Evolutionary conservation across 345 rosid genomes (phyloP).

Genomic region (Melaleuca alternifolia): DNA sequence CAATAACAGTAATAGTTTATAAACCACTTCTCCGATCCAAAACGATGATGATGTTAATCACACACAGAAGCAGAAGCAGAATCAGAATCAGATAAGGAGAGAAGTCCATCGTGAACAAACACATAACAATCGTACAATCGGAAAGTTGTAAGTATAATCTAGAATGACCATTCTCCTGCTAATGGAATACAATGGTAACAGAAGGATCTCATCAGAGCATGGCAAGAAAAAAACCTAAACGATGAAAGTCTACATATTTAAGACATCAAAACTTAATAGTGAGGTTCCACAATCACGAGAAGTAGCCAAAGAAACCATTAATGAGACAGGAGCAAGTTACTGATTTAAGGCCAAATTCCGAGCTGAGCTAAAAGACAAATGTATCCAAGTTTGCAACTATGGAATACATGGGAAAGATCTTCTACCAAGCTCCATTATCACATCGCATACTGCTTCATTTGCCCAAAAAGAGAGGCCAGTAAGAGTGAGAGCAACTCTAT

Average conservation of each 20-base stretch:
- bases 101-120: not conserved
- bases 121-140: not conserved
- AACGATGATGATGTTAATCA: not conserved
- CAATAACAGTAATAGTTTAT: not conserved
- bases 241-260: not conserved
- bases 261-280: not conserved
- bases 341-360: not conserved
- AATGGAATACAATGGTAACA: not conserved
- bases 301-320: not conserved
- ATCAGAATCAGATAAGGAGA: not conserved
- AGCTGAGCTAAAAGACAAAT: not conserved
- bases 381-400: not conserved
- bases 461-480: not conserved
- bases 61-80: not conserved
- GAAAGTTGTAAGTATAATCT: not conserved
- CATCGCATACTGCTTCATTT: not conserved
- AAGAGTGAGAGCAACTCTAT: not conserved
- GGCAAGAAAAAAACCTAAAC: not conserved
- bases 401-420: not conserved
- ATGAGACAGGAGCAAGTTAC: not conserved
- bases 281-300: not conserved
- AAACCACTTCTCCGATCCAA: not conserved
- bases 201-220: not conserved
- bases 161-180: not conserved
- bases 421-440: not conserved